These are phyloP conservation scores for Pisolithus marmoratus DNA, from an alignment of 768 basidiomycete genomes.

Conservation along the genomic window DNA sequence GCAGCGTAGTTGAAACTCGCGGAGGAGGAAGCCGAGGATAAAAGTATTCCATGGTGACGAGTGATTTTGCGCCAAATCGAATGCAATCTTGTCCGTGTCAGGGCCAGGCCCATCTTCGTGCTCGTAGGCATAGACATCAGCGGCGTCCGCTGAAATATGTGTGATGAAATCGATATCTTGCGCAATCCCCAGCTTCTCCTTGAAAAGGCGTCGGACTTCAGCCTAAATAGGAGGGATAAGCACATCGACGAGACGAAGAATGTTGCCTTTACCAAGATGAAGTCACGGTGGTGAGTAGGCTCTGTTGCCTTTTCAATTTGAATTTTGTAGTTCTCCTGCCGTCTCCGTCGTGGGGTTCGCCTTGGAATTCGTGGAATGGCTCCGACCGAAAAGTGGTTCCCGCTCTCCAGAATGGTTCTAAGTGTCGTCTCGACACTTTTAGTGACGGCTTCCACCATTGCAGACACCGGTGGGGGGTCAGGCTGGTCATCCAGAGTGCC, in stretches of 20 bases:
- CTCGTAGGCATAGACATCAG: conserved; percentile 4
- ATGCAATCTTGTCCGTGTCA: not conserved
- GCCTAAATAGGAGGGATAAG: not conserved
- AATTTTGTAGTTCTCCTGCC: not conserved
- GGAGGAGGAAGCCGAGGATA: no score
- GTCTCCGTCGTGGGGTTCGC: not conserved
- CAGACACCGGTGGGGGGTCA: no score
- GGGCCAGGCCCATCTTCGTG: conserved; percentile 7
- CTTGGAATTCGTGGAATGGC: not conserved
- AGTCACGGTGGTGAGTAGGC: conserved; percentile 4
- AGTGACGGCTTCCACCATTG: no score
- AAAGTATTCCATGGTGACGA: not conserved
- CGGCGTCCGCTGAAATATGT: not conserved
- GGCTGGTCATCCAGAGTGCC: no score
- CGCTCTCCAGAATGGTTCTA: not conserved
- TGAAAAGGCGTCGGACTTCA: conserved; percentile 7
- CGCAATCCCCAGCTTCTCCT: conserved; percentile 4
- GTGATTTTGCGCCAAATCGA: not conserved
- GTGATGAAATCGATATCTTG: conserved; percentile 6
- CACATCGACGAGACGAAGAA: not conserved
- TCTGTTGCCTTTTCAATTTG: no score
- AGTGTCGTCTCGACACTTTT: not conserved
- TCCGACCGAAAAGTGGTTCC: not conserved
- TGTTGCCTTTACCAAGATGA: conserved; percentile 1
- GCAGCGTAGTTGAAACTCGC: no score